These are phyloP conservation scores for Solanum piurae DNA, from an alignment of 257 asterid genomes.

Conservation along the genomic window DNA sequence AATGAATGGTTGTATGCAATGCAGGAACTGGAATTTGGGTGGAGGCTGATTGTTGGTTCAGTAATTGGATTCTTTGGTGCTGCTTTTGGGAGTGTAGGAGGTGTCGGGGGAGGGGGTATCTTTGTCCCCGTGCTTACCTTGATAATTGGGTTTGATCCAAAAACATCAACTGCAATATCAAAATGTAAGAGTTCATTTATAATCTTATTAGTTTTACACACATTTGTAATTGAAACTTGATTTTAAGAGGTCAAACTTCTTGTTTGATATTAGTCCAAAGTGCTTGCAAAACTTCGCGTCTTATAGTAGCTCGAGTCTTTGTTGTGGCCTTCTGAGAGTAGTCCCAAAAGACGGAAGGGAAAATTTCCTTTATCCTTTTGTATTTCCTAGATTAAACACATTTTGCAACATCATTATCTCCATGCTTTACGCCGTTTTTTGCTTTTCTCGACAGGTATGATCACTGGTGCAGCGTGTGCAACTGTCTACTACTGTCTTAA, in stretches of 20 bases:
- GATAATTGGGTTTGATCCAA: constrained; percentile 48
- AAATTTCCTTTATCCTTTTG: background rate
- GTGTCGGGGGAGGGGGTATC: constrained; percentile 61
- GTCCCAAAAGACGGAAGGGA: background rate
- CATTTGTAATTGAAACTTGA: background rate
- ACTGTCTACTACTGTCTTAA: constrained; percentile 45
- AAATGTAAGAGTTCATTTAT: constrained; percentile 25
- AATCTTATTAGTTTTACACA: background rate
- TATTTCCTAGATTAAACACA: background rate
- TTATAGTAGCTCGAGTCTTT: background rate
- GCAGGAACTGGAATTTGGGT: constrained; percentile 46
- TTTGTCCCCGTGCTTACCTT: constrained; percentile 52
- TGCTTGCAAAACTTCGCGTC: background rate
- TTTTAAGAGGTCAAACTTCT: background rate
- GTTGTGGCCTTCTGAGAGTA: background rate
- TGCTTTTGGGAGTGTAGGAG: constrained; percentile 60
- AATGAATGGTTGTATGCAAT: background rate
- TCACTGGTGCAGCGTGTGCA: constrained; percentile 52
- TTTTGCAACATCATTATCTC: background rate
- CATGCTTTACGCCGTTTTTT: background rate
- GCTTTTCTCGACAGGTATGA: constrained; percentile 32
- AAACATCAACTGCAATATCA: constrained; percentile 52
- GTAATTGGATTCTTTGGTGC: constrained; percentile 60
- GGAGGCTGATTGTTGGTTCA: constrained; percentile 38
- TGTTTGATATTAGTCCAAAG: background rate